Percentiles rank a stretch among this genome's conserved stretches.
Evolutionary conservation across 2,329 filamentous ascomycete species (phyloP).

Genomic region (Penicillium nordicum): DNA sequence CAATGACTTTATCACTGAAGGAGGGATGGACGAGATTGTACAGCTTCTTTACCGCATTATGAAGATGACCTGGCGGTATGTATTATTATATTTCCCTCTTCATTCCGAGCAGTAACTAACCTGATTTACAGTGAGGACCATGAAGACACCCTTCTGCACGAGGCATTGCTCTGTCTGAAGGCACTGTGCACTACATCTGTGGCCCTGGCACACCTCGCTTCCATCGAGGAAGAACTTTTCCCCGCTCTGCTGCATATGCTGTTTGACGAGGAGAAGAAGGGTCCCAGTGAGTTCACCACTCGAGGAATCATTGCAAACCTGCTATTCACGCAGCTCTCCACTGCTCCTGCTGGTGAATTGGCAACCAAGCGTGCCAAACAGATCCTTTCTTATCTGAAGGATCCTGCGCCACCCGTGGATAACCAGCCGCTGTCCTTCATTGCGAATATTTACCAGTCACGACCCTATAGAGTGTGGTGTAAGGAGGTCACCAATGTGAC

Average conservation of each 20-base stretch:
- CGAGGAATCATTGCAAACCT: slow-evolving; percentile 85
- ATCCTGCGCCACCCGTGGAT: slow-evolving; percentile 72
- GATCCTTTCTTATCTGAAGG: slow-evolving; percentile 76
- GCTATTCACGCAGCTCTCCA: slow-evolving; percentile 81
- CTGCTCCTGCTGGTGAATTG: slow-evolving; percentile 60
- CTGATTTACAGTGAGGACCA: slow-evolving; percentile 71
- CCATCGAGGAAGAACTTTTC: slow-evolving; percentile 77
- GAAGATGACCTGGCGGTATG: slow-evolving; percentile 91
- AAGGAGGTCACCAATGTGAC: slow-evolving; percentile 90
- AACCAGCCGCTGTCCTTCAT: slow-evolving; percentile 80
- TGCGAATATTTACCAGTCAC: slow-evolving; percentile 77
- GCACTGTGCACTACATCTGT: slow-evolving; percentile 87
- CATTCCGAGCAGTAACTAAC: slow-evolving; percentile 23
- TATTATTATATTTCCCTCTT: slow-evolving; percentile 2
- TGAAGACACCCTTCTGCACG: slow-evolving; percentile 87
- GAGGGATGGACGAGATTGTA: slow-evolving; percentile 90
- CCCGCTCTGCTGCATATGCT: slow-evolving; percentile 82
- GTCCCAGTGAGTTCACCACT: slow-evolving; percentile 93
- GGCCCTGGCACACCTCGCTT: slow-evolving; percentile 75
- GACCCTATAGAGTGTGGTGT: slow-evolving; percentile 90
- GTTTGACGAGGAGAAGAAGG: slow-evolving; percentile 97
- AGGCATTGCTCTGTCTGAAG: slow-evolving; percentile 88
- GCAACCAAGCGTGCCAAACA: slow-evolving; percentile 61
- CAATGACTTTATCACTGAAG: slow-evolving; percentile 81
- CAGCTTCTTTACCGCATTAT: slow-evolving; percentile 85